A percentile compares a stretch with the other conserved stretches of the same genome.
phyloP scores from a whole-genome alignment of 352 stramenopile species.

The Globisporangium ultimum region DNA sequence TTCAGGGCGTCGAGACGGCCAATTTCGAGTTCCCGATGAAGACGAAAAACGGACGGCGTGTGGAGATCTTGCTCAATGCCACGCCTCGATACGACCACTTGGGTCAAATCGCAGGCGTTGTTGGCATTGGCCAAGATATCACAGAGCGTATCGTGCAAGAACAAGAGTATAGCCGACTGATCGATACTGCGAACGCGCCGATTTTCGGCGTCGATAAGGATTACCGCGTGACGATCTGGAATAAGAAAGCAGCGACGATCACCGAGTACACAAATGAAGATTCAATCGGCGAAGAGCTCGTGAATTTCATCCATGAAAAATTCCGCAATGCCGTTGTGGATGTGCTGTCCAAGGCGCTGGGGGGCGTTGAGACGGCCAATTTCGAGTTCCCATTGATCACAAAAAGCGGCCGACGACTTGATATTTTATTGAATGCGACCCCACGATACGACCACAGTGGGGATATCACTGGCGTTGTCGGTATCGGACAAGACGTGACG shows the following conservation, averaged over 20 bases:
- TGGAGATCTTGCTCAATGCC: constrained; percentile 80
- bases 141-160: constrained; percentile 78
- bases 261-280: constrained; percentile 88
- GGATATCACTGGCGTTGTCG: constrained; percentile 73
- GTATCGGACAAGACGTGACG: constrained; percentile 81
- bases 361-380: constrained; percentile 67
- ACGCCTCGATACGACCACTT: constrained; percentile 61
- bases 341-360: constrained; percentile 63
- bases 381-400: constrained; percentile 86
- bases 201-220: constrained; percentile 84
- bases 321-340: constrained; percentile 60
- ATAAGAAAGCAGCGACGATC: constrained; percentile 87
- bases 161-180: constrained; percentile 76
- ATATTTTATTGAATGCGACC: constrained; percentile 82
- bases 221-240: constrained; percentile 89
- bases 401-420: constrained; percentile 57
- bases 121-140: constrained; percentile 84
- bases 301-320: constrained; percentile 68
- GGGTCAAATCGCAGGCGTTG: constrained; percentile 62
- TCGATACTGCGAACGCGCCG: constrained; percentile 80
- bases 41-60: constrained; percentile 68
- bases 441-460: constrained; percentile 67
- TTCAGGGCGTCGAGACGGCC: constrained; percentile 61
- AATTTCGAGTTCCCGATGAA: constrained; percentile 84
- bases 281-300: constrained; percentile 74